phyloP scores from a whole-genome alignment of 331 rosid genomes.

The Stylosanthes scabra region DNA sequence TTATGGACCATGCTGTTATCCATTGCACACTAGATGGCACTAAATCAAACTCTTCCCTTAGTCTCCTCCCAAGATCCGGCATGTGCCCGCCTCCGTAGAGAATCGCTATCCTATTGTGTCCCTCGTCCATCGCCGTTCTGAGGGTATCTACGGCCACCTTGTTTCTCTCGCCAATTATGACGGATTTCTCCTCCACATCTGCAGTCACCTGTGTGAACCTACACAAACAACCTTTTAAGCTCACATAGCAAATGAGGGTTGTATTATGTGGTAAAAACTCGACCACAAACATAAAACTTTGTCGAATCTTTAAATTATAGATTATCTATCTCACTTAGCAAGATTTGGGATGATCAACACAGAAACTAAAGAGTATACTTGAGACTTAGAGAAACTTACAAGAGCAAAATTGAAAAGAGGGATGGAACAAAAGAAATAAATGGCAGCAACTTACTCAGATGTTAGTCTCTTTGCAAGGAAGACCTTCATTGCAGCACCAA shows the following conservation, averaged over 20 bases:
- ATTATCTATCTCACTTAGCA: neutral
- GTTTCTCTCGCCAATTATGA: constrained; percentile 89
- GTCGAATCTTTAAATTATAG: too few relatives aligned
- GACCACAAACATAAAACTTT: neutral
- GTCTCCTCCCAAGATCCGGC: constrained; percentile 93
- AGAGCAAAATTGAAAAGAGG: constrained; percentile 14
- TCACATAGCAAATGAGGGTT: too few relatives aligned
- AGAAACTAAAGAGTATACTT: constrained; percentile 1
- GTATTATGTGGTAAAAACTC: too few relatives aligned
- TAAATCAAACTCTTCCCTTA: constrained; percentile 83
- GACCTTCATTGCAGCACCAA: constrained; percentile 92
- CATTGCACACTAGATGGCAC: constrained; percentile 75
- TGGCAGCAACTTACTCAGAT: constrained; percentile 65
- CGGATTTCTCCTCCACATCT: constrained; percentile 85
- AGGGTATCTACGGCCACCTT: constrained; percentile 77
- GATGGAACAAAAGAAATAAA: constrained; percentile 18
- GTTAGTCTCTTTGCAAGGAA: constrained; percentile 87
- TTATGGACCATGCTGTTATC: constrained; percentile 94
- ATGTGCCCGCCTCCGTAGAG: constrained; percentile 99
- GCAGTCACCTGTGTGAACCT: constrained; percentile 83
- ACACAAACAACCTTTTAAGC: constrained; percentile 30
- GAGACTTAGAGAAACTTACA: constrained; percentile 6
- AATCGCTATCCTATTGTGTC: constrained; percentile 84
- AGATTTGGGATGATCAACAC: constrained; percentile 14
- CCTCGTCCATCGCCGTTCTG: constrained; percentile 60